phyloP scores from a whole-genome alignment of 208 protist genomes.

The Trypanosoma mega region DNA sequence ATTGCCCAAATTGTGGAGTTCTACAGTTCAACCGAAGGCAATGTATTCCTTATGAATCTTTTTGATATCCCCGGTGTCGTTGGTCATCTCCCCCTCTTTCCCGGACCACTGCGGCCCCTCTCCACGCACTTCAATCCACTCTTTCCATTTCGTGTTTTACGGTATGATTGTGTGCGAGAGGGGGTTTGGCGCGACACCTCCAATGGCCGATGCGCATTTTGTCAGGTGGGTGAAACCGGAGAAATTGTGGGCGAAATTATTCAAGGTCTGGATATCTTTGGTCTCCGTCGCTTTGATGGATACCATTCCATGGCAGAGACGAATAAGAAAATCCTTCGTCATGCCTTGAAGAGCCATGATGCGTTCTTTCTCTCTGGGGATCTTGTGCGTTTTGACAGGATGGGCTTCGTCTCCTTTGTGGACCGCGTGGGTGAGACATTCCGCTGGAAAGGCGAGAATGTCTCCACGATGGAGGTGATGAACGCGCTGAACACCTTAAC shows the following conservation, averaged over 20 bases:
- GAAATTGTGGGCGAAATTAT: slow-evolving; percentile 55
- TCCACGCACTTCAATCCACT: slow-evolving; percentile 38
- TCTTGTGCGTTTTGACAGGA: slow-evolving; percentile 44
- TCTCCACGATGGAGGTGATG: slow-evolving; percentile 68
- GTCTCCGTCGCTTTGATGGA: slow-evolving; percentile 63
- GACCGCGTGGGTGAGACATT: slow-evolving; percentile 82
- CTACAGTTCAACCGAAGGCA: slow-evolving; percentile 89
- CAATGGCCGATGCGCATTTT: slow-evolving; percentile 34
- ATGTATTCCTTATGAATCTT: slow-evolving; percentile 63
- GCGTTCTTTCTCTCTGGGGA: slow-evolving; percentile 73
- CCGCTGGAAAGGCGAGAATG: slow-evolving; percentile 86
- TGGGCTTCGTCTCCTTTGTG: slow-evolving; percentile 73
- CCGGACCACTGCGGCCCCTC: slow-evolving; percentile 27
- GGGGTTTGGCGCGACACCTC: slow-evolving; percentile 45
- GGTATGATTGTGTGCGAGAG: slow-evolving; percentile 46
- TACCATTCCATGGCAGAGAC: slow-evolving; percentile 51
- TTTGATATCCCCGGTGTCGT: slow-evolving; percentile 51
- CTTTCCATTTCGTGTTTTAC: slow-evolving; percentile 48
- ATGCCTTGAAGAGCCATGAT: slow-evolving; percentile 52
- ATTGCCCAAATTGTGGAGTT: slow-evolving; percentile 74
- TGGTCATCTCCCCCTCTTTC: slow-evolving; percentile 58
- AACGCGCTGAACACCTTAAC: slow-evolving; percentile 40
- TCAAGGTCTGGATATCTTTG: slow-evolving; percentile 60
- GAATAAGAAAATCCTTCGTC: slow-evolving; percentile 39
- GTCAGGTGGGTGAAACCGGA: slow-evolving; percentile 39